Conservation (phyloP, 1,139 yeast genomes). For the Pichia sp. region DNA sequence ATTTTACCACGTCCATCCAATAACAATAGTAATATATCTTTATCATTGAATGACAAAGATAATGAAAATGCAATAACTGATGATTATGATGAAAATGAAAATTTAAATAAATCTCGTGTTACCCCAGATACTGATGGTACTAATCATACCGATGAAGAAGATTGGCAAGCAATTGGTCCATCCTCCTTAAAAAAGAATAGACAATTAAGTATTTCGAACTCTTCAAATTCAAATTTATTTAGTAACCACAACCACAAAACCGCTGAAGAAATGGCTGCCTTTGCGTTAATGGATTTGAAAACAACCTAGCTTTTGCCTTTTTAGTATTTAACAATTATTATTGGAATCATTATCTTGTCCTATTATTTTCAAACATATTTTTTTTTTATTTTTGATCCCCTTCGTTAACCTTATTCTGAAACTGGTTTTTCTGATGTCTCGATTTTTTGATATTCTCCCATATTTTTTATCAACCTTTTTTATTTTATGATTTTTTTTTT, state of each 20-base stretch:
- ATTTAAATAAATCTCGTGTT: slow-evolving; percentile 1
- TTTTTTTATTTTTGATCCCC: no score
- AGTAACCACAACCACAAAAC: slow-evolving; percentile 12
- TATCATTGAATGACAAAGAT: slow-evolving; percentile 7
- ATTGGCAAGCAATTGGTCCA: slow-evolving; percentile 89
- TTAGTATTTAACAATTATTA: background rate
- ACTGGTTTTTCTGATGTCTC: no score
- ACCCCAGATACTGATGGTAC: background rate
- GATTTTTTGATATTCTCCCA: no score
- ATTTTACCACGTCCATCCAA: slow-evolving; percentile 18
- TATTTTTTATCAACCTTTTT: no score
- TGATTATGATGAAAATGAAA: slow-evolving; percentile 10
- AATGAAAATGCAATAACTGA: slow-evolving; percentile 13
- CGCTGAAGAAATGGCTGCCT: slow-evolving; percentile 49
- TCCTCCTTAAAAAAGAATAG: slow-evolving; percentile 42
- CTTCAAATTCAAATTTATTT: background rate
- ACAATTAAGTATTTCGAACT: slow-evolving; percentile 18
- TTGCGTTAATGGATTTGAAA: slow-evolving; percentile 57
- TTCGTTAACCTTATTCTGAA: no score
- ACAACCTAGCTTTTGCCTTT: slow-evolving; percentile 19
- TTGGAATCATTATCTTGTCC: no score
- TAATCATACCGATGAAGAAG: slow-evolving; percentile 66
- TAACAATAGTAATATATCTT: slow-evolving; percentile 20
- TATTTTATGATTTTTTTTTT: no score
- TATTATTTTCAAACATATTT: no score